Evolutionary conservation across 164 flowering plant species (phyloP).

Genomic region (Litsea cubeba): DNA sequence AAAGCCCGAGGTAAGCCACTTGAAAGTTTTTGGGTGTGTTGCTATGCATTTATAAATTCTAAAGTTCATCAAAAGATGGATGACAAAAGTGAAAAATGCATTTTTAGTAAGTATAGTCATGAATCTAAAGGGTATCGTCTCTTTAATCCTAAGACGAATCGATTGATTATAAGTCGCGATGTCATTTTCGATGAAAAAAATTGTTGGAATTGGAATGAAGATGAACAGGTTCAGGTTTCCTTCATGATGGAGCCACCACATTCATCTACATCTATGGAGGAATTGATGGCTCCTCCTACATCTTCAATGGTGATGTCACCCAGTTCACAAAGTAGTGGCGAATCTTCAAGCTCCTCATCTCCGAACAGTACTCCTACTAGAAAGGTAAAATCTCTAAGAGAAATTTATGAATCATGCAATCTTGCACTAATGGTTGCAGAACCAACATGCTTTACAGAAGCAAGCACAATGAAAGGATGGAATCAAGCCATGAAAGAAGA

Average conservation of each 20-base stretch:
- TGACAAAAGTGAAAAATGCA: neutral
- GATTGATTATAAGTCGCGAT: neutral
- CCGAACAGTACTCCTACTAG: too few species aligned
- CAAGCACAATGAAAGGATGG: too few species aligned
- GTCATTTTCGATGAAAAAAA: neutral
- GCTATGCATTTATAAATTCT: neutral
- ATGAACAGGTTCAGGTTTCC: neutral
- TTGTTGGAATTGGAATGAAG: neutral
- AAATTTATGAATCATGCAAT: too few species aligned
- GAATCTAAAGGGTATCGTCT: neutral
- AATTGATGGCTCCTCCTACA: neutral
- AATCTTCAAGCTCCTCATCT: neutral
- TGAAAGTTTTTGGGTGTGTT: neutral
- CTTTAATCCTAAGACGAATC: neutral
- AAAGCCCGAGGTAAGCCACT: neutral
- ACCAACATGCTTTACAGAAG: too few species aligned
- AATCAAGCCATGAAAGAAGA: too few species aligned
- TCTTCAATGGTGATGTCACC: neutral
- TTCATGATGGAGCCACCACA: neutral
- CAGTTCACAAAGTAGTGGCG: neutral
- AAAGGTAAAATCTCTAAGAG: neutral
- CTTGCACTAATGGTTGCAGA: too few species aligned
- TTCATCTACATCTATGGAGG: neutral
- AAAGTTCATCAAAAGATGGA: neutral
- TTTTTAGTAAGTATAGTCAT: neutral